Conservation (phyloP, 352 stramenopile genomes). For the Pilasporangium apinafurcum region DNA sequence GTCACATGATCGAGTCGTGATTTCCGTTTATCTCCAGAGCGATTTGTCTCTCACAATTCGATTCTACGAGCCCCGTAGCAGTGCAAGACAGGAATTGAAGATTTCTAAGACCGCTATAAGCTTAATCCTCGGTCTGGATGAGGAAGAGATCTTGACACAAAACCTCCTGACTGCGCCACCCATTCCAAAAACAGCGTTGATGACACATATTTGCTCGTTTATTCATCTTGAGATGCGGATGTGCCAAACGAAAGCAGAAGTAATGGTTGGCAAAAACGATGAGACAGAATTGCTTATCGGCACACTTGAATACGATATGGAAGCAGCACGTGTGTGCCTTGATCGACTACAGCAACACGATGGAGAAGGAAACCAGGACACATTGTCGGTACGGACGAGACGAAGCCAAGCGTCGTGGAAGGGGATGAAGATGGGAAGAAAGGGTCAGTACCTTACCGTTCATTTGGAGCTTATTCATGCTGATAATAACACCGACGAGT, state of each 20-base stretch:
- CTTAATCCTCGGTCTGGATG: conserved; percentile 10
- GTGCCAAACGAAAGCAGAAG: not conserved
- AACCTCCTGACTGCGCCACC: not conserved
- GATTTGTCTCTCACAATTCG: conserved; percentile 11
- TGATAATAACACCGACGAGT: too few species aligned
- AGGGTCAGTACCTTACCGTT: conserved; percentile 3
- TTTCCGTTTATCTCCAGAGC: conserved; percentile 17
- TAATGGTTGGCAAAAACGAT: not conserved
- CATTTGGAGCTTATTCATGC: conserved; percentile 5
- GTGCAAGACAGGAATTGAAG: conserved; percentile 12
- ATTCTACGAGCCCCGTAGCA: conserved; percentile 46
- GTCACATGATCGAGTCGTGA: conserved; percentile 21
- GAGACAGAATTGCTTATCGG: conserved; percentile 1
- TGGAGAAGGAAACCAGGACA: not conserved
- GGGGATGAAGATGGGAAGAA: conserved; percentile 2
- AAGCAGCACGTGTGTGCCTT: not conserved
- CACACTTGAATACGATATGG: conserved; percentile 3
- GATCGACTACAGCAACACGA: not conserved
- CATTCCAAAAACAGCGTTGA: conserved; percentile 9
- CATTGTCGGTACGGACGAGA: too few species aligned
- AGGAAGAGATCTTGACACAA: not conserved
- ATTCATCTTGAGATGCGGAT: conserved; percentile 14
- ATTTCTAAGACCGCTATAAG: conserved; percentile 6
- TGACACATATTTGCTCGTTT: conserved; percentile 37
- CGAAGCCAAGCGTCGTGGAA: conserved; percentile 4